phyloP scores from a whole-genome alignment of 768 basidiomycete species.

The Leccinum incarnatum region DNA sequence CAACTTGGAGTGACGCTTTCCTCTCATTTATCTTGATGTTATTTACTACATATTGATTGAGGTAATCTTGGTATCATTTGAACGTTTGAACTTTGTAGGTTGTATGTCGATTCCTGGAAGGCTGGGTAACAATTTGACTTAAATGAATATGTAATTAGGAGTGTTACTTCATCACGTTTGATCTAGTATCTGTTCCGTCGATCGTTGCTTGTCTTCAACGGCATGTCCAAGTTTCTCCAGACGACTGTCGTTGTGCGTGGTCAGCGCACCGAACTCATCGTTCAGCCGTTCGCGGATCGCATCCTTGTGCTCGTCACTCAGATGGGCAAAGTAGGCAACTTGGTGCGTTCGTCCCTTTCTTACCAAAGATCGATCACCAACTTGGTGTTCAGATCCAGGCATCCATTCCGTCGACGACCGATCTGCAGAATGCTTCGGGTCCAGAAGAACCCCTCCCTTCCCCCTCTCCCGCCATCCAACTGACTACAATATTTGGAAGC shows the following conservation, averaged over 20 bases:
- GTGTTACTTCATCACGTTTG: background rate
- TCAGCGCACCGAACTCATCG: constrained; percentile 64
- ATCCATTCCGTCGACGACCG: constrained; percentile 62
- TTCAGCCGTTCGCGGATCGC: constrained; percentile 80
- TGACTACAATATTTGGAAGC: constrained; percentile 76
- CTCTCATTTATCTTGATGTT: background rate
- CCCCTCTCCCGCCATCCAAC: constrained; percentile 69
- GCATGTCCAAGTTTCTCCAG: constrained; percentile 36
- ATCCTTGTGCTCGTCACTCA: constrained; percentile 87
- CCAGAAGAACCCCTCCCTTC: constrained; percentile 44
- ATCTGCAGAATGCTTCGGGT: constrained; percentile 39
- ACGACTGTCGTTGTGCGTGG: constrained; percentile 52
- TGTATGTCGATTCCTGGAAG: background rate
- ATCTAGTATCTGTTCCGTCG: background rate
- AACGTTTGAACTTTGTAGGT: background rate
- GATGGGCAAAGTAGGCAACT: constrained; percentile 82
- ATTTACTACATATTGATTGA: constrained; percentile 5
- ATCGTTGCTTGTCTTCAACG: background rate
- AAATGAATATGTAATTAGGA: background rate
- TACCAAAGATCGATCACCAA: constrained; percentile 5
- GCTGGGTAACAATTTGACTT: background rate
- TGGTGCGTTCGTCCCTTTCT: constrained; percentile 47
- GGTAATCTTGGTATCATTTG: background rate
- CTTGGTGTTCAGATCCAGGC: constrained; percentile 65
- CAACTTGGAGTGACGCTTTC: constrained; percentile 7